Evolutionary conservation across 2,329 filamentous ascomycete species (phyloP), one percentile per base, ranked within the genome.

Genomic region (Phialophora chinensis): DNA sequence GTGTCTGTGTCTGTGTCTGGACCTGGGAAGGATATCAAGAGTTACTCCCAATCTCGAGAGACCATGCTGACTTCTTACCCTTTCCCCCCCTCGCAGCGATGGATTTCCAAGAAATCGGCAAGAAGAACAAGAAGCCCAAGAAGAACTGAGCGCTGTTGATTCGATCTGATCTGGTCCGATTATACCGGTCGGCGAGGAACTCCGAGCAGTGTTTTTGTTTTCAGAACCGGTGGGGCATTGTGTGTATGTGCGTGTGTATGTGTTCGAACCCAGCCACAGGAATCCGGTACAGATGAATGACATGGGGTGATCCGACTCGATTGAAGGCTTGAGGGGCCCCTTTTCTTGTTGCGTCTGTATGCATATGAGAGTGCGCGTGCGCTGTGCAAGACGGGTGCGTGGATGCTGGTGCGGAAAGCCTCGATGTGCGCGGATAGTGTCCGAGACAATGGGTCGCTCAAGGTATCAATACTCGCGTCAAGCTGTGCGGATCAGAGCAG

Each of bases 121-220:
- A 70, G 67, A 74, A 72, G 68, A 70, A 66, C 63, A 74, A 74
- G 71, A 73, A 73, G 66, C 31, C 70, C 50, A 73, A 72, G 68
- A 73, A 73, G 72, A 65, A 61, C 35, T 72, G 66, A 44, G 38
- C 38, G 5, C 6, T 44, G 6, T 17, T n/a, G 38, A n/a, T n/a
- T 17, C n/a, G 38, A 7, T n/a, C 38, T 10, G 31, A 11, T 42
- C 35, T 38, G 12, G 2, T 42, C 38, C 31, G 31, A 10, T 12
- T 35, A 4, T 8, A 35, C 10, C 33, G 33, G 33, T 12, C 33
- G 33, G 33, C 33, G 11, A 35, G 33, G 10, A 3, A 35, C 1
- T 10, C 33, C 33, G 12, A 10, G 33, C 33, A 12, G 33, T 35
- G 33, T 4, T 33, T 12, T 35, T 12, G 33, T 12, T 35, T 35